Base-by-base conservation (phyloP, 352 stramenopile genomes). In the Achlya hypogyna region DNA sequence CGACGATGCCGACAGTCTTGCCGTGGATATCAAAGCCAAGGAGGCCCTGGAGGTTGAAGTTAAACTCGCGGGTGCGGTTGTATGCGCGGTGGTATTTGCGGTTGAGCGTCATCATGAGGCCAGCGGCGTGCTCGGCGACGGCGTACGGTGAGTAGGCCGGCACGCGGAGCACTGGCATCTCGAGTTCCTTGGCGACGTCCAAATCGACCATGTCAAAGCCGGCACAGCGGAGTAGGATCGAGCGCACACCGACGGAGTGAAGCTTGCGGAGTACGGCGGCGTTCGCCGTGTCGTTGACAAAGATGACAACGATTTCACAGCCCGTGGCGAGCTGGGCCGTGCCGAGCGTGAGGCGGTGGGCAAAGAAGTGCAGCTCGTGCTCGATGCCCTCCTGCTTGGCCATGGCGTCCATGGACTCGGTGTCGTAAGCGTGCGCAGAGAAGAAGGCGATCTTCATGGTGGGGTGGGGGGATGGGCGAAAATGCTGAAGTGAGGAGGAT, bases 271-370 rank as follows among this genome's bases (percentile, higher is more conserved):
- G 74, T 27, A 78, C 73, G 2, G 70, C 73, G 20, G 72, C 79
- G 60, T 93, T 75, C 4, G 85, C 84, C 5, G 76, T 77, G 70
- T 96, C 87, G 65, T 95, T 96, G 49, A 96, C 87, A 67, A 95
- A 96, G 58, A 93, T 86, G 38, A 85, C 78, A 28, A 88, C 81
- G 43, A 51, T 80, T 49, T 92, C 82, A 51, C 74, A 88, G 1
- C 76, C 74, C 9, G 79, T 66, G 0, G 84, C 81, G 34, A 92
- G 73, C 45, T 77, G 72, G 9, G 77, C 82, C 0, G 79, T 87
- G 27, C 75, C 72, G 20, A 56, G 62, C 59, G 76, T 81, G 12
- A 92, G 69, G 29, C 81, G 81, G 28, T 77, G 74, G 28, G 71
- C 60, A 45, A 88, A 80, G 74, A 89, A 88, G 54, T 88, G 74